These are phyloP conservation scores for Penstemon newberryi DNA, from an alignment of 257 asterid species.

Conservation along the genomic window DNA sequence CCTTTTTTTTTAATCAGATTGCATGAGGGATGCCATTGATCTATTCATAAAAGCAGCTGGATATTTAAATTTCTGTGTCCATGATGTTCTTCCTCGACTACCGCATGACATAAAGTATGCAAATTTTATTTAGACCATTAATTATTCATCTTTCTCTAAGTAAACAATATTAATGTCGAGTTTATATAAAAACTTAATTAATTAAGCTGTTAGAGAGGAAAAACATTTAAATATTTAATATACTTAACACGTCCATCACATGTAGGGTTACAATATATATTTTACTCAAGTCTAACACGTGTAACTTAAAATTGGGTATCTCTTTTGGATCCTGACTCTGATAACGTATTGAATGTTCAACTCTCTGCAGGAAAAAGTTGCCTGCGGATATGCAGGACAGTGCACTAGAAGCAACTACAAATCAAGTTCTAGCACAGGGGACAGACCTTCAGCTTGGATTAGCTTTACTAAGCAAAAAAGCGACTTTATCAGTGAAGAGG, in stretches of 20 bases:
- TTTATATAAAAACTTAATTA: neutral
- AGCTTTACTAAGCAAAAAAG: conserved; percentile 75
- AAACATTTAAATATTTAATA: too few species aligned
- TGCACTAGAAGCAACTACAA: conserved; percentile 54
- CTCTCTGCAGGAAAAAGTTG: conserved; percentile 45
- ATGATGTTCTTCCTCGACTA: conserved; percentile 45
- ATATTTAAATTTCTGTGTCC: conserved; percentile 61
- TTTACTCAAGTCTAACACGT: too few species aligned
- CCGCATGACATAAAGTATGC: conserved; percentile 59
- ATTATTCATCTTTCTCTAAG: too few species aligned
- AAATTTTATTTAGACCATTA: neutral
- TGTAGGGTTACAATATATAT: too few species aligned
- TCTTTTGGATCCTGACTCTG: too few species aligned
- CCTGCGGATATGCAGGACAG: conserved; percentile 61
- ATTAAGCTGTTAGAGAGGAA: too few species aligned
- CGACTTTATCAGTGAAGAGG: conserved; percentile 81
- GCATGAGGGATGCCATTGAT: conserved; percentile 83
- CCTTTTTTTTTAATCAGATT: conserved; percentile 41
- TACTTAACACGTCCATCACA: too few species aligned
- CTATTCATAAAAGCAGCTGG: conserved; percentile 77
- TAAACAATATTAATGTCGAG: neutral
- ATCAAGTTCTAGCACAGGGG: conserved; percentile 83
- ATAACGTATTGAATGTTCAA: too few species aligned
- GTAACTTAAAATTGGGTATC: too few species aligned
- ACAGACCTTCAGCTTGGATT: conserved; percentile 82